Evolutionary conservation across 345 rosid genomes (phyloP).

Genomic region (Brassica carinata): DNA sequence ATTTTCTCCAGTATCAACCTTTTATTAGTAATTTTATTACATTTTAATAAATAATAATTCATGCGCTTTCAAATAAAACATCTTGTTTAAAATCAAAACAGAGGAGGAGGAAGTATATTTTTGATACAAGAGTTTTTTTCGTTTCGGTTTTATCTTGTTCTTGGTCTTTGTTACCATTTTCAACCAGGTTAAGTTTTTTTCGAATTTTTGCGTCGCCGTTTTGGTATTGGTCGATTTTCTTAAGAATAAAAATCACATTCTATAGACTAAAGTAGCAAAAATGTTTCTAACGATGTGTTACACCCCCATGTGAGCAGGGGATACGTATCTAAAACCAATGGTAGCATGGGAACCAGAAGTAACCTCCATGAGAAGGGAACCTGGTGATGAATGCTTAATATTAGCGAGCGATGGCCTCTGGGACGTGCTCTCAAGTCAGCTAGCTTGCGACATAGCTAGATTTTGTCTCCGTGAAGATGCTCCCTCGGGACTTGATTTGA

Average conservation of each 20-base stretch:
- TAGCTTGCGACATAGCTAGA: conserved; percentile 65
- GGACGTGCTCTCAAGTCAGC: conserved; percentile 67
- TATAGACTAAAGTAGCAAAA: neutral
- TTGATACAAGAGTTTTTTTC: neutral
- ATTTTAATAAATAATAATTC: neutral
- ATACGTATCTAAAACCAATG: conserved; percentile 62
- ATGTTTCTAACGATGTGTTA: neutral
- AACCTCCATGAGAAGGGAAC: conserved; percentile 52
- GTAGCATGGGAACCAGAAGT: conserved; percentile 72
- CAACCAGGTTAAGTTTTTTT: neutral
- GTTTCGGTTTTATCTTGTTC: neutral
- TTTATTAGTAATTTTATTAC: neutral
- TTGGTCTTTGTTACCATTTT: neutral
- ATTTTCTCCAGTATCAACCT: neutral
- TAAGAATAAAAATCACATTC: neutral
- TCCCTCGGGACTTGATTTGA: conserved; percentile 25
- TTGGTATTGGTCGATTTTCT: neutral
- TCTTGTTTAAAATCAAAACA: neutral
- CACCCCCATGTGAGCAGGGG: conserved; percentile 50
- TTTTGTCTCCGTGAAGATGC: conserved; percentile 50
- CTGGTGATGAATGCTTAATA: conserved; percentile 67
- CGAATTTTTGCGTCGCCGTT: neutral
- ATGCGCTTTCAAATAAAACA: neutral
- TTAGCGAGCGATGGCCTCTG: conserved; percentile 81
- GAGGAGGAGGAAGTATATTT: neutral